Conservation (phyloP, 148 eudicot species). For the Silene uniflora region DNA sequence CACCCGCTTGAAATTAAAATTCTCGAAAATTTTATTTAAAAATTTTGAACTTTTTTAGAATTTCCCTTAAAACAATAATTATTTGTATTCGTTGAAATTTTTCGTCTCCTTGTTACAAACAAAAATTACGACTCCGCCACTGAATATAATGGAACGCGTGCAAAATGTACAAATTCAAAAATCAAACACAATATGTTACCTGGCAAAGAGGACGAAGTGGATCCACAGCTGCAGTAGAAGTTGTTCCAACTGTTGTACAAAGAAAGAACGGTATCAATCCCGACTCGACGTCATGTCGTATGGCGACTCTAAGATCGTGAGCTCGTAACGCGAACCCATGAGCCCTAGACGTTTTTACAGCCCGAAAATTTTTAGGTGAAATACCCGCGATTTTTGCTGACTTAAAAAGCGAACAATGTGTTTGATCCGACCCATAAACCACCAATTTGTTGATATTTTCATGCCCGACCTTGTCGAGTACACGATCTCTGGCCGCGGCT, state of each 20-base stretch:
- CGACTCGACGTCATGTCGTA: slow-evolving; percentile 22
- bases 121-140: too few species aligned
- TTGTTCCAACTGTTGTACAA: slow-evolving; percentile 42
- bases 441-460: slow-evolving; percentile 41
- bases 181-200: slow-evolving; percentile 1
- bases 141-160: too few species aligned
- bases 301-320: slow-evolving; percentile 14
- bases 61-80: too few species aligned
- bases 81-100: too few species aligned
- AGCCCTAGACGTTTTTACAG: slow-evolving; percentile 25
- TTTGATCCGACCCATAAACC: slow-evolving; percentile 51
- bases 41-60: too few species aligned
- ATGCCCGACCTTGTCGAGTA: slow-evolving; percentile 23
- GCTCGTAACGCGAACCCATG: slow-evolving; percentile 25
- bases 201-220: slow-evolving; percentile 26
- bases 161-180: too few species aligned
- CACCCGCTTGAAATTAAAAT: too few species aligned
- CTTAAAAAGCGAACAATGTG: slow-evolving; percentile 46
- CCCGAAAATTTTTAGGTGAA: slow-evolving; percentile 37
- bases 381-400: slow-evolving; percentile 51
- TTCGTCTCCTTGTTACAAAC: too few species aligned
- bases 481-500: slow-evolving; percentile 38
- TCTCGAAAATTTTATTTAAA: too few species aligned
- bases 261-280: slow-evolving; percentile 38
- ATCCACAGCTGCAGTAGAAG: slow-evolving; percentile 39